Conservation (phyloP, 768 basidiomycete species). For the Kwoniella heveanensis region DNA sequence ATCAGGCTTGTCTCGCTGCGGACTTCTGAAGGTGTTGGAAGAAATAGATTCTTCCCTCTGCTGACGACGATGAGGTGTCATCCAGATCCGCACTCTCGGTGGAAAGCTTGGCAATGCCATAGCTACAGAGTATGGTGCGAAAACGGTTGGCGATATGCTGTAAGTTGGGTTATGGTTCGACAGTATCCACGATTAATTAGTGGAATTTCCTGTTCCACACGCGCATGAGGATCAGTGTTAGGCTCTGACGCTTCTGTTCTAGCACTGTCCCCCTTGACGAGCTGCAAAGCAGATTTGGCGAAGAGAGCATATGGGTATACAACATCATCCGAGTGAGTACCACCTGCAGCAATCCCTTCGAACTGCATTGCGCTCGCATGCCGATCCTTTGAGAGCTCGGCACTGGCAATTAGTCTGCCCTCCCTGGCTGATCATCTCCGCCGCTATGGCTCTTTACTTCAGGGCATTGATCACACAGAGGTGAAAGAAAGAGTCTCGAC, state of each 20-base stretch:
- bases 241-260: no score
- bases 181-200: not conserved
- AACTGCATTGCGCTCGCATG: no score
- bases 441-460: constrained; percentile 9
- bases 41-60: no score
- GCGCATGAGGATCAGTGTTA: no score
- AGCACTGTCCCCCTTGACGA: constrained; percentile 56
- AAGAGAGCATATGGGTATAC: constrained; percentile 77
- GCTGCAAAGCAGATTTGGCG: constrained; percentile 58
- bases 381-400: no score
- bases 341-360: not conserved
- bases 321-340: constrained; percentile 75
- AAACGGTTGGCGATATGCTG: constrained; percentile 88
- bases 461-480: constrained; percentile 84
- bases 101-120: constrained; percentile 90
- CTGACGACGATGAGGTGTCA: not conserved
- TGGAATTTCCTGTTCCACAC: no score
- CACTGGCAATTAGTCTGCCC: no score
- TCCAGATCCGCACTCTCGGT: constrained; percentile 86
- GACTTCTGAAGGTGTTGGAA: no score
- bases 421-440: constrained; percentile 1
- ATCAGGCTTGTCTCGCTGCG: constrained; percentile 3
- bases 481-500: constrained; percentile 80
- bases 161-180: constrained; percentile 61
- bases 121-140: constrained; percentile 82